These are phyloP conservation scores for Backusella macrospora DNA, from an alignment of 192 early-diverging fungal species.

Conservation along the genomic window DNA sequence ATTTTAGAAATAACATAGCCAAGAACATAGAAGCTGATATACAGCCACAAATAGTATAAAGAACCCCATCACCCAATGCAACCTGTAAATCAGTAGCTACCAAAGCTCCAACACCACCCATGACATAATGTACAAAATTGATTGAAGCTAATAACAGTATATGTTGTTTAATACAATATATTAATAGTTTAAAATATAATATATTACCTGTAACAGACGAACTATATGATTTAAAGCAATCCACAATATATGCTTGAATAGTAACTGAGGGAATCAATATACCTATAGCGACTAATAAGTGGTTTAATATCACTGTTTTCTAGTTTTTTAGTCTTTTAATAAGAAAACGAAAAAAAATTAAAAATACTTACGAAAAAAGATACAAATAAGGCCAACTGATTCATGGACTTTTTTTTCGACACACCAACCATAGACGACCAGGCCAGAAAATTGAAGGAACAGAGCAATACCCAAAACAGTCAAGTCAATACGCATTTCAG, in stretches of 20 bases:
- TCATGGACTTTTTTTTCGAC: conserved; percentile 35
- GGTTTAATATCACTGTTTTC: not conserved
- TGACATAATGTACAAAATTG: conserved; percentile 37
- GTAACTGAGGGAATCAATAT: conserved; percentile 37
- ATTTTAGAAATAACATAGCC: not conserved
- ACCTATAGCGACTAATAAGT: conserved; percentile 28
- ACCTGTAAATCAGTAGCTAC: conserved; percentile 32
- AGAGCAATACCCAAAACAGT: conserved; percentile 12
- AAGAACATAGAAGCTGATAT: not conserved
- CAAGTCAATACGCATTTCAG: conserved; percentile 37
- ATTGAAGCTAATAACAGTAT: conserved; percentile 27
- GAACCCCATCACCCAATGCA: conserved; percentile 34
- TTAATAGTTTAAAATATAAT: no score
- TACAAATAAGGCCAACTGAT: conserved; percentile 30
- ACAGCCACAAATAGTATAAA: conserved; percentile 33
- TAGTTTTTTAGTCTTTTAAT: no score
- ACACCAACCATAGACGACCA: conserved; percentile 40
- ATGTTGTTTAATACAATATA: no score
- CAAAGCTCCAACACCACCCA: conserved; percentile 39
- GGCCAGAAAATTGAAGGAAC: not conserved
- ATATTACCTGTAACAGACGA: conserved; percentile 38
- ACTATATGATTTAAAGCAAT: conserved; percentile 29
- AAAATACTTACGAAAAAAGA: conserved; percentile 35
- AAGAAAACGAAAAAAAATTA: no score
- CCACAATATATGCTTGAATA: conserved; percentile 39